Evolutionary conservation across 805 yeast genomes (phyloP), one percentile per base, ranked within the genome.

Genomic region (Kockiozyma suomiensis): DNA sequence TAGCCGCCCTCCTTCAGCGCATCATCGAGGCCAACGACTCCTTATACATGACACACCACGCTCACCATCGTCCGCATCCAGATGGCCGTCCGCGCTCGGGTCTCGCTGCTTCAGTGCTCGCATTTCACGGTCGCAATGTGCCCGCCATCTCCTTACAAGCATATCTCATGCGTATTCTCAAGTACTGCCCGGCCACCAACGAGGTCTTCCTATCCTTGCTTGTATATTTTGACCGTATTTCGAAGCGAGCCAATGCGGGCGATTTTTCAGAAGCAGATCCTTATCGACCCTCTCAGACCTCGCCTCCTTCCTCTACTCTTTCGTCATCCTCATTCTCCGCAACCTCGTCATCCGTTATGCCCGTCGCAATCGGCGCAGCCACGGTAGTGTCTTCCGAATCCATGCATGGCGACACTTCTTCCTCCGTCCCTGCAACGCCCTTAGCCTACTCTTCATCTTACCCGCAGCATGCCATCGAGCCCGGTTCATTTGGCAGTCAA

Each of bases 151-250:
- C 92, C 12, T 80, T 94, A 50, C 91, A 90, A 69, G 94, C 96
- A 21, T 94, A 94, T 72, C 79, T 94, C 61, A 82, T 90, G 45
- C 84, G 99, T 70, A 93, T 94, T 30, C 82, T 93, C 72, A 93
- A 93, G 74, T 94, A 94, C 75, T 94, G 99, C 73, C 98, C 99
- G 0, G 94, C 94, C n/a, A 92, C 99, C 1, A 93, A 93, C 74
- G 98, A 94, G 72, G 98, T 94, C 35, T 94, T 92, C 73, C 76
- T 94, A 50, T 86, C 97, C 40, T 76, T 94, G 37, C 79, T 94
- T 68, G 97, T 94, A 32, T 94, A 94, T 73, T 91, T 94, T 76
- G 99, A 94, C 75, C 78, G 98, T 64, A 90, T 93, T 47, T 94
- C 96, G 19, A 89, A 89, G 70, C 81, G 89, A 63, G 90, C 94